A percentile compares a stretch with the other conserved stretches of the same genome.
Evolutionary conservation across 495 filamentous ascomycete species (phyloP).

Genomic region (Neurospora sp.): DNA sequence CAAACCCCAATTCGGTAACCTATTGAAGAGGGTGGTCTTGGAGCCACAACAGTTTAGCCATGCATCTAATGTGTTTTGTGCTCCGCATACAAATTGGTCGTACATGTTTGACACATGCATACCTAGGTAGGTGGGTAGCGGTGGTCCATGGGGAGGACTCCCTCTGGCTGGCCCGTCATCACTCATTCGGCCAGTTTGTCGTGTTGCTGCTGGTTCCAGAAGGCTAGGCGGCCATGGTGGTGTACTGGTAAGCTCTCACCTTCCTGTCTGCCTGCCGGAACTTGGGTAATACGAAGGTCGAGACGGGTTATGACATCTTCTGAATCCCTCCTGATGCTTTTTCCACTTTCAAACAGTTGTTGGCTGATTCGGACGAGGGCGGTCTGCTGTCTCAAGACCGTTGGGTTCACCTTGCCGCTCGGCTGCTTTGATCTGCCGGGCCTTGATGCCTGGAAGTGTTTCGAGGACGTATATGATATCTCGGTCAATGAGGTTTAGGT

Average conservation of each 20-base stretch:
- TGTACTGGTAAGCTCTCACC: neutral
- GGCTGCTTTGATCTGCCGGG: neutral
- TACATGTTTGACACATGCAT: neutral
- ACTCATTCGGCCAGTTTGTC: neutral
- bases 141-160: neutral
- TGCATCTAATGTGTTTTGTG: neutral
- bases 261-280: neutral
- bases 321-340: neutral
- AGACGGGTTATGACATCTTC: neutral
- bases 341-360: neutral
- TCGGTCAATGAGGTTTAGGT: neutral
- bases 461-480: neutral
- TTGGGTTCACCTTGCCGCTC: neutral
- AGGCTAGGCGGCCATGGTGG: neutral
- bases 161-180: neutral
- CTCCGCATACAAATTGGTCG: neutral
- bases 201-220: neutral
- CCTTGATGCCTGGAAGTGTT: neutral
- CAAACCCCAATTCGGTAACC: neutral
- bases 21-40: neutral
- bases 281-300: neutral
- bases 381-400: neutral
- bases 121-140: neutral
- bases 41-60: neutral
- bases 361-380: neutral